Evolutionary conservation across 495 filamentous ascomycete species (phyloP), one percentile per base, ranked within the genome.

Genomic region (Talaromyces thailandensis): DNA sequence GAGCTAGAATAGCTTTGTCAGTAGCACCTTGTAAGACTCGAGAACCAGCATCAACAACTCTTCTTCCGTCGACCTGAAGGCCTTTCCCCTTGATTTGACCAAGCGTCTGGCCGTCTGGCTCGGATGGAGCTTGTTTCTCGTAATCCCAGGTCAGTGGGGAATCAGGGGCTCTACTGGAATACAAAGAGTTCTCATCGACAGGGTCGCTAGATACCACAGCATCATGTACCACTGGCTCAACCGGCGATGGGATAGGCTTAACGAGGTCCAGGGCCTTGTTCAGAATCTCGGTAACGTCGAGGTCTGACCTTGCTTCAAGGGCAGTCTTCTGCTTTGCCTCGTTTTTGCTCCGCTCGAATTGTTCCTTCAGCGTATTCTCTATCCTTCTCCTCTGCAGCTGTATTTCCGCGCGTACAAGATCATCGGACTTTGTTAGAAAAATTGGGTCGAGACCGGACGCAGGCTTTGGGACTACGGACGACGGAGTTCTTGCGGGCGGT

Each of bases 101-200:
- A 16, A 23, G 56, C 23, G 53, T 60, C 51, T 65, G 63, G 3
- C 35, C 35, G 16, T 56, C 60, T 32, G 69, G 62, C 50, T 66
- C 64, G 29, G 69, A 62, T 55, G 67, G 66, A 58, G 64, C 62
- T 18, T 60, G 53, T 43, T 37, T 40, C 25, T 62, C 66, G 58
- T 69, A 72, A 4, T 68, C 68, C 59, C 69, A 74, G 16, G 63
- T 64, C 32, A 69, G 71, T 14, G 71, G 76, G 48, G 81, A 82
- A 62, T 81, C 79, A 69, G 81, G 79, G 60, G 80, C 78, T 75
- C 85, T 87, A 79, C 91, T 96, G 53, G 92, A 96, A 76, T 97
- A 96, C 73, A 94, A 93, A n/a, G 90, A 92, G 65, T 94, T 92
- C 68, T 93, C 88, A 74, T 96, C 92, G 74, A 91, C 89, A 11